Evolutionary conservation across 352 stramenopile species (phyloP).

Genomic region (Phytophthora boehmeriae): DNA sequence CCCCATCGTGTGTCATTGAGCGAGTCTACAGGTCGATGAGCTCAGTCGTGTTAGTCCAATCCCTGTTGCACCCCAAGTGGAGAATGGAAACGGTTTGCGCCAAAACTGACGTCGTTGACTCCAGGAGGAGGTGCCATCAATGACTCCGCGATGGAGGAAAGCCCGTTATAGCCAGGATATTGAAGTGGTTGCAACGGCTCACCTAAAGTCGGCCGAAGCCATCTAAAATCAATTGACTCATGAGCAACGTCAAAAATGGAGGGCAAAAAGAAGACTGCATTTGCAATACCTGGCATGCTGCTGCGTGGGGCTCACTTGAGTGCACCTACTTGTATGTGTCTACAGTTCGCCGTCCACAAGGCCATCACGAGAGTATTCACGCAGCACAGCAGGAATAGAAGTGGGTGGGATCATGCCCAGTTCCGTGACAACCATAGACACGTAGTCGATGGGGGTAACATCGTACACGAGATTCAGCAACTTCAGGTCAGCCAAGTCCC

Average conservation of each 20-base stretch:
- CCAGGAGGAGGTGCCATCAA: not conserved
- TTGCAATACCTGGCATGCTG: constrained; percentile 3
- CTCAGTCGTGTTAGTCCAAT: not conserved
- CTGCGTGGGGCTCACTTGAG: constrained; percentile 15
- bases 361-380: constrained; percentile 89
- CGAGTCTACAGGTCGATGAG: constrained; percentile 6
- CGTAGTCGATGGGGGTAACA: constrained; percentile 96
- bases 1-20: constrained; percentile 23
- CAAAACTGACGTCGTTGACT: not conserved
- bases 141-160: not conserved
- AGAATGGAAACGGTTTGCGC: not conserved
- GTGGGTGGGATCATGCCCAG: constrained; percentile 98
- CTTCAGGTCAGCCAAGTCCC: constrained; percentile 72
- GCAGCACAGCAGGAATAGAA: constrained; percentile 96
- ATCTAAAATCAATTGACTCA: no score
- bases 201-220: not conserved
- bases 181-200: constrained; percentile 3
- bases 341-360: constrained; percentile 49
- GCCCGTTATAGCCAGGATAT: not conserved
- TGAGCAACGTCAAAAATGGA: no score
- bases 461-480: constrained; percentile 94
- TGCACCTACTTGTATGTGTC: constrained; percentile 10
- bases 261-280: constrained; percentile 22
- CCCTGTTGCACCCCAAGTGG: not conserved
- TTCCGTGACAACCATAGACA: constrained; percentile 98